Base-by-base conservation (phyloP, 2,329 filamentous ascomycete species). In the Aspergillus jensenii region DNA sequence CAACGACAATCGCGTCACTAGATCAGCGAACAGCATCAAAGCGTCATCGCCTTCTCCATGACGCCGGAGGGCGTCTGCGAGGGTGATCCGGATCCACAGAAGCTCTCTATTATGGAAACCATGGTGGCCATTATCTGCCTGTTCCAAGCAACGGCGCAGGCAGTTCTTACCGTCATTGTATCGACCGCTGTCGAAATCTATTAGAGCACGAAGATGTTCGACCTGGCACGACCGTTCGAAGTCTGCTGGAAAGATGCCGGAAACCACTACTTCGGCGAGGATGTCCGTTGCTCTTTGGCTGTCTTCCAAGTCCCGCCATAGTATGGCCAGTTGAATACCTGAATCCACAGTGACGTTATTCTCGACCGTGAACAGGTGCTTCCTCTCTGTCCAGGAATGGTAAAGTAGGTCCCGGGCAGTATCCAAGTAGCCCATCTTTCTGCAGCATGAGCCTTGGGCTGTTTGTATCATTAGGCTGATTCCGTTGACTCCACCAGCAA, bases 341-440 rank as follows among this genome's bases (percentile, higher is more conserved):
- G 46, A 49, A 35, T 49, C 46, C 27, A 49, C 46, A 21, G 46
- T 49, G 23, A 49, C 46, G 46, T 49, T 49, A 35, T 49, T 49
- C 0, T 49, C 46, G n/a, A 49, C 15, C 27, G 46, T 49, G 27
- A 49, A 49, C 27, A 49, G n/a, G 11, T 27, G 46, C n/a, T 35
- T 49, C 8, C 27, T 15, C 27, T 31, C 21, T 35, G 6, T 17
- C 46, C 46, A 49, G 46, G 46, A 49, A 21, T 49, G 46, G 8
- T n/a, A 23, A 11, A 49, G 27, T 8, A 27, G 11, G 15, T 31
- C n/a, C 11, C 12, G 0, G n/a, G 46, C 27, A 23, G 7, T 5
- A 11, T 49, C 46, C n/a, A 49, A 49, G 1, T 35, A 7, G 21
- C 27, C 23, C 19, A 37, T 12, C 46, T 49, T 49, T 31, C 46